phyloP scores from a whole-genome alignment of 768 basidiomycete genomes.

The Phallus indusiatus region DNA sequence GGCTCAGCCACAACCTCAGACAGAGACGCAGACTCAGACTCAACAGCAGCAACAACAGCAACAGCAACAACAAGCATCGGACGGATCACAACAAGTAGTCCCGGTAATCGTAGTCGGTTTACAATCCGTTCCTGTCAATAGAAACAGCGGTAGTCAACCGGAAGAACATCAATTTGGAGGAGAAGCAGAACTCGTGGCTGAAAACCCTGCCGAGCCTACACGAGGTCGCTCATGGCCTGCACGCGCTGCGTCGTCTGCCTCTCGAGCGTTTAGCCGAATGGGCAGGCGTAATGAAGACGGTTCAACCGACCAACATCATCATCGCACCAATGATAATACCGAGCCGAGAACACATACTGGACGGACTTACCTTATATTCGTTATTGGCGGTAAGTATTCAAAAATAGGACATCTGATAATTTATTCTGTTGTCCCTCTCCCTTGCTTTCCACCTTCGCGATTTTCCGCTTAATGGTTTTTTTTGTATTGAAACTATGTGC shows the following conservation, averaged over 20 bases:
- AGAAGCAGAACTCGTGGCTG: background rate
- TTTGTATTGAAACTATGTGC: slow-evolving; percentile 2
- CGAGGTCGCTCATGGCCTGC: slow-evolving; percentile 2
- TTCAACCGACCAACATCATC: background rate
- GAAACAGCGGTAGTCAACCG: background rate
- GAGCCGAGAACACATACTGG: slow-evolving; percentile 8
- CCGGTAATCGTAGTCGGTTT: slow-evolving; percentile 80
- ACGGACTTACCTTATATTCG: slow-evolving; percentile 82
- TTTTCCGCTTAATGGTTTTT: slow-evolving; percentile 3
- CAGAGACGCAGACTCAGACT: no score
- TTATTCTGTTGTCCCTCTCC: no score
- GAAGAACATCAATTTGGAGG: background rate
- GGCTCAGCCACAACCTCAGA: slow-evolving; percentile 9
- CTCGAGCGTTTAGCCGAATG: slow-evolving; percentile 3
- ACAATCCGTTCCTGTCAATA: slow-evolving; percentile 57
- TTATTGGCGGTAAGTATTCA: slow-evolving; percentile 72
- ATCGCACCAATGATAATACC: background rate
- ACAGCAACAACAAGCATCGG: background rate
- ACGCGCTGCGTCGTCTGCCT: slow-evolving; percentile 6
- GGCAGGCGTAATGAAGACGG: background rate
- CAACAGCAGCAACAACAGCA: slow-evolving; percentile 8
- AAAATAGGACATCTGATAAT: background rate
- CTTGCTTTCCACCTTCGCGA: background rate
- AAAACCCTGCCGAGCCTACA: background rate
- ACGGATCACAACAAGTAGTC: slow-evolving; percentile 38